These are phyloP conservation scores for Penicillium cosmopolitanum DNA, from an alignment of 495 filamentous ascomycete genomes.

Conservation along the genomic window DNA sequence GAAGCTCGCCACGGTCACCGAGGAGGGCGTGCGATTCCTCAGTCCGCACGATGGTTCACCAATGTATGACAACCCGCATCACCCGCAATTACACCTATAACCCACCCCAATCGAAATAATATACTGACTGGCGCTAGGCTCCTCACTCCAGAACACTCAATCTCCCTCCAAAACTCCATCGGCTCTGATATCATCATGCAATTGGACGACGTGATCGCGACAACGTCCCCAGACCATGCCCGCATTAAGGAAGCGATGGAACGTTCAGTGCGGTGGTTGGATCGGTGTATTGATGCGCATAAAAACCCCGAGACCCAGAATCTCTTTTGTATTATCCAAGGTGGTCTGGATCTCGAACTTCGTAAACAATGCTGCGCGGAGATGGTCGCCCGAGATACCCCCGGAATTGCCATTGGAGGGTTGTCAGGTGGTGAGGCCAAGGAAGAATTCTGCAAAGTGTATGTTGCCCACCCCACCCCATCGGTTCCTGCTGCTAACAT, in stretches of 20 bases:
- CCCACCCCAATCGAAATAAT: background rate
- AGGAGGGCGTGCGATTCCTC: constrained; percentile 93
- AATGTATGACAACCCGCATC: constrained; percentile 60
- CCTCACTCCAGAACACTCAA: constrained; percentile 96
- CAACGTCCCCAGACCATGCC: constrained; percentile 83
- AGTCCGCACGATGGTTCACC: constrained; percentile 92
- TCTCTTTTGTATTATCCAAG: constrained; percentile 99
- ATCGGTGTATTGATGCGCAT: constrained; percentile 93
- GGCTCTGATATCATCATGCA: constrained; percentile 99
- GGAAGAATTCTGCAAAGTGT: constrained; percentile 63
- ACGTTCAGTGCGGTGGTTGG: constrained; percentile 96
- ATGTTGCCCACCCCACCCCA: constrained; percentile 19
- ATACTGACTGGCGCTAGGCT: constrained; percentile 53
- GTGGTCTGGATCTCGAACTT: constrained; percentile 89
- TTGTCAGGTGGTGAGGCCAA: constrained; percentile 84
- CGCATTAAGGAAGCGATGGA: constrained; percentile 96
- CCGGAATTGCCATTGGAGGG: constrained; percentile 95
- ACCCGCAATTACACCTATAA: background rate
- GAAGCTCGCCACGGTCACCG: constrained; percentile 90
- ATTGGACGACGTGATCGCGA: constrained; percentile 94
- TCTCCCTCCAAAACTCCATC: constrained; percentile 93
- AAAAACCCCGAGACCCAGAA: constrained; percentile 83
- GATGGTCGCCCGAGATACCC: constrained; percentile 91
- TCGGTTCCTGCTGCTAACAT: constrained; percentile 11
- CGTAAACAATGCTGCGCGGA: constrained; percentile 79